Conservation (phyloP, 2,329 filamentous ascomycete genomes). For the Trichoderma sp. region DNA sequence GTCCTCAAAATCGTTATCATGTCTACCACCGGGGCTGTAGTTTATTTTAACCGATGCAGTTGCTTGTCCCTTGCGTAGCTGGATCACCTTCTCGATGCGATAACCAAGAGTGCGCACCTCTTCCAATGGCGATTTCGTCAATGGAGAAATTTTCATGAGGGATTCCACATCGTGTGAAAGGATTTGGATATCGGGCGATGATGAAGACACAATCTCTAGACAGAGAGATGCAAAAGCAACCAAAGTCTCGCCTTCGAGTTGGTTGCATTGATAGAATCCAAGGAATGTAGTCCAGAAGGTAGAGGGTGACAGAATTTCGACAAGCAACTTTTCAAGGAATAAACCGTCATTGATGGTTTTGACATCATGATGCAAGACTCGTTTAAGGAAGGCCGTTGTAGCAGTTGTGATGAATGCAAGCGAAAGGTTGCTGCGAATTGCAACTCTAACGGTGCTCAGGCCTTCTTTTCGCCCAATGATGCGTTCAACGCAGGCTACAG, state of each 20-base stretch:
- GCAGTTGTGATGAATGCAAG: not conserved
- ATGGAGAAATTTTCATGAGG: conserved; percentile 26
- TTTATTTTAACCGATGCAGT: not conserved
- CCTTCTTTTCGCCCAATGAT: conserved; percentile 17
- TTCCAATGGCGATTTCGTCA: conserved; percentile 28
- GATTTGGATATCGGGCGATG: not conserved
- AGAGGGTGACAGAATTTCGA: conserved; percentile 18
- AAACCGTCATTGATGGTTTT: conserved; percentile 18
- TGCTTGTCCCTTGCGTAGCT: conserved; percentile 27
- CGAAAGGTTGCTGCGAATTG: conserved; percentile 19
- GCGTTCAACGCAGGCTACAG: conserved; percentile 17
- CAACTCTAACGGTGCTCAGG: conserved; percentile 8
- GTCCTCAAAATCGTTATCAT: conserved; percentile 68
- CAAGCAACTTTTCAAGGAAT: conserved; percentile 18
- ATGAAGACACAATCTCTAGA: conserved; percentile 18
- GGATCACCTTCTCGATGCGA: conserved; percentile 39
- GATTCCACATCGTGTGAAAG: conserved; percentile 25
- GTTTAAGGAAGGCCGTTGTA: conserved; percentile 9
- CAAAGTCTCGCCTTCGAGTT: not conserved
- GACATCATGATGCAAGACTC: conserved; percentile 8
- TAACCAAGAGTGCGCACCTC: conserved; percentile 31
- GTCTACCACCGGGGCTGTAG: conserved; percentile 58
- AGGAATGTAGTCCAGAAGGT: conserved; percentile 20
- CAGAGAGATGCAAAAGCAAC: conserved; percentile 23
- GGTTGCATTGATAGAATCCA: not conserved